Base-by-base conservation (phyloP, 306 rosid species). In the Pterocarpus macrocarpus region DNA sequence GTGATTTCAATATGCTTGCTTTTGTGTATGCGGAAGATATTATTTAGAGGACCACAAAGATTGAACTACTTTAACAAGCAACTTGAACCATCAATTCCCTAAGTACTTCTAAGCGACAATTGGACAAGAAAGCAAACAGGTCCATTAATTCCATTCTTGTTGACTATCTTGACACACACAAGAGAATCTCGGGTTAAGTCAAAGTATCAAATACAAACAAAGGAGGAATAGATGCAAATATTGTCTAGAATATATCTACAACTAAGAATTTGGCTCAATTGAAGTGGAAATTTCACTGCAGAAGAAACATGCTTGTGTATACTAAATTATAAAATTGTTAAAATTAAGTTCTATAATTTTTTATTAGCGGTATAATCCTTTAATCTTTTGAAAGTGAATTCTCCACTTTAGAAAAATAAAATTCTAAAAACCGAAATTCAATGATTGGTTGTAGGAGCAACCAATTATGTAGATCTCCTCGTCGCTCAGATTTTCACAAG, bases 1-100 rank as follows among this genome's bases (percentile, higher is more conserved):
- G 11, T 59, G 64, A 45, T 79, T 44, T 50, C 10, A 28, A 30
- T 59, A 15, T 45, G 15, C 13, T 13, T 64, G 35, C 11, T 22
- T 22, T 55, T 22, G 73, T 38, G 52, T 43, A 47, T 57, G 63
- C 36, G 17, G 59, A 76, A 57, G 56, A 75, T 67, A 14, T 49
- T 70, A 55, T 67, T 59, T 5, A 38, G 36, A 69, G 63, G 69
- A 49, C 34, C 49, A 82, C n/a, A 36, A 8, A 45, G 16, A 35
- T 44, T 14, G 15, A 64, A 35, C 30, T 5, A 57, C 70, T 72
- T 81, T 50, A 73, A 47, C 50, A 83, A 79, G 17, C 61, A 57
- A 58, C 53, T 35, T 7, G 68, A 66, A 62, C 86, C 86, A 78
- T 53, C 47, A 59, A 58, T 66, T 66, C 59, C 41, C 55, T 64